Percentiles rank a stretch among this genome's conserved stretches.
These are phyloP conservation scores for Corylus heterophylla DNA, from an alignment of 306 rosid genomes.

Conservation along the genomic window DNA sequence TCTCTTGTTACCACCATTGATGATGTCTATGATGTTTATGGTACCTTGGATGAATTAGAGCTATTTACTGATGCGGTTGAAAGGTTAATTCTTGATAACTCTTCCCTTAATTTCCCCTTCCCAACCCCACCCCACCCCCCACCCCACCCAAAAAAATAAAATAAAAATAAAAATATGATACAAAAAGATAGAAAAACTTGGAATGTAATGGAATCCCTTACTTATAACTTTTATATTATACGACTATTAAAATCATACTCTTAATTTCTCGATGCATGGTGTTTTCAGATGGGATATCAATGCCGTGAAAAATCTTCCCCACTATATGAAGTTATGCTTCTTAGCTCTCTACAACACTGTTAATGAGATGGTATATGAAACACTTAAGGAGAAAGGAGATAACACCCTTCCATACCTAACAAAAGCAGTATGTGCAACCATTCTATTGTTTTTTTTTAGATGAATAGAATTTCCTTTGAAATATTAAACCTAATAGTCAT, in stretches of 20 bases:
- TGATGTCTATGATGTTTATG: slow-evolving; percentile 63
- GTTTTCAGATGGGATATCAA: slow-evolving; percentile 58
- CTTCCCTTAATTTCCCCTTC: not conserved
- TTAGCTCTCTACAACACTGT: slow-evolving; percentile 63
- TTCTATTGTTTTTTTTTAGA: not conserved
- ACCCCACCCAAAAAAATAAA: too few species aligned
- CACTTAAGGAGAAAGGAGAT: slow-evolving; percentile 37
- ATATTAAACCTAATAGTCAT: not conserved
- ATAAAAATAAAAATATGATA: too few species aligned
- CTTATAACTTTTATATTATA: not conserved
- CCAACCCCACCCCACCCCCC: too few species aligned
- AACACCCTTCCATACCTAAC: slow-evolving; percentile 46
- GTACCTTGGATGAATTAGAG: slow-evolving; percentile 49
- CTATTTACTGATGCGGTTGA: slow-evolving; percentile 49
- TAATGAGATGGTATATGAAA: slow-evolving; percentile 52
- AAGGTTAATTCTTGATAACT: slow-evolving; percentile 34
- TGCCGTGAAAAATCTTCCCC: slow-evolving; percentile 37
- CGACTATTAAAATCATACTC: not conserved
- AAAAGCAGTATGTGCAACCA: slow-evolving; percentile 32
- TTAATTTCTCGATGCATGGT: too few species aligned
- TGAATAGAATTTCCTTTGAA: too few species aligned
- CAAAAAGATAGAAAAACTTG: too few species aligned
- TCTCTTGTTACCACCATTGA: slow-evolving; percentile 41
- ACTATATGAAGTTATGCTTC: slow-evolving; percentile 59
- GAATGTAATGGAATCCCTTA: too few species aligned